phyloP scores from a whole-genome alignment of 2,329 filamentous ascomycete species.

The Paecilomyces fulvus region DNA sequence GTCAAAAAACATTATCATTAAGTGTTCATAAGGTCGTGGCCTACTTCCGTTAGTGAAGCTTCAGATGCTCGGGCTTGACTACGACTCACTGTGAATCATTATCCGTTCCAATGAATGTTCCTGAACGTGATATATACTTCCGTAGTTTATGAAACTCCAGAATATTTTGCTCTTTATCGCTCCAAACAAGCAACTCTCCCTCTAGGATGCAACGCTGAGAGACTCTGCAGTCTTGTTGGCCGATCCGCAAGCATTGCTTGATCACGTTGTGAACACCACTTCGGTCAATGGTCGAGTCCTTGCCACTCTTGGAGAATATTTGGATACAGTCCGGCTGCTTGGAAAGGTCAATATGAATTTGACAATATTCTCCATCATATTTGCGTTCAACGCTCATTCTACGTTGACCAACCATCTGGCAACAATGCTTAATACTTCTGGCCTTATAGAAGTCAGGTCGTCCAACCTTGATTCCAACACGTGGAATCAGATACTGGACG shows the following conservation, averaged over 20 bases:
- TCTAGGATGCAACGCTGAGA: constrained; percentile 65
- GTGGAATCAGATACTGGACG: constrained; percentile 42
- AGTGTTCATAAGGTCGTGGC: constrained; percentile 45
- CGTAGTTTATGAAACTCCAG: constrained; percentile 74
- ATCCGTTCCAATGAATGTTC: constrained; percentile 57
- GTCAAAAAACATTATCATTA: constrained; percentile 56
- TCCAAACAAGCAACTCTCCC: constrained; percentile 74
- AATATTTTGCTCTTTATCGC: constrained; percentile 55
- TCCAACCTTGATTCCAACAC: constrained; percentile 55
- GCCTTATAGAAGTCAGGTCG: constrained; percentile 58
- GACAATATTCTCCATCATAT: constrained; percentile 83
- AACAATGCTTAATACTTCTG: constrained; percentile 65
- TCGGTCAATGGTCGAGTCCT: constrained; percentile 73
- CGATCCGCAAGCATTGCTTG: constrained; percentile 55
- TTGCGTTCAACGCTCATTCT: constrained; percentile 71
- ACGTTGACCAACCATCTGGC: constrained; percentile 52
- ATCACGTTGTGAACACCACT: constrained; percentile 55
- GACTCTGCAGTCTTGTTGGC: constrained; percentile 50
- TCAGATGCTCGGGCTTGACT: neutral
- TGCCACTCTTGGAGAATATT: constrained; percentile 88
- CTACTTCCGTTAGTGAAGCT: constrained; percentile 17
- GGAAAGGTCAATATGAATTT: constrained; percentile 68
- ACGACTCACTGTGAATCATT: constrained; percentile 57
- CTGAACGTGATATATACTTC: constrained; percentile 68
- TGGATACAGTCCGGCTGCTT: constrained; percentile 51